Evolutionary conservation across 345 rosid genomes (phyloP).

Genomic region (Brassica juncea): DNA sequence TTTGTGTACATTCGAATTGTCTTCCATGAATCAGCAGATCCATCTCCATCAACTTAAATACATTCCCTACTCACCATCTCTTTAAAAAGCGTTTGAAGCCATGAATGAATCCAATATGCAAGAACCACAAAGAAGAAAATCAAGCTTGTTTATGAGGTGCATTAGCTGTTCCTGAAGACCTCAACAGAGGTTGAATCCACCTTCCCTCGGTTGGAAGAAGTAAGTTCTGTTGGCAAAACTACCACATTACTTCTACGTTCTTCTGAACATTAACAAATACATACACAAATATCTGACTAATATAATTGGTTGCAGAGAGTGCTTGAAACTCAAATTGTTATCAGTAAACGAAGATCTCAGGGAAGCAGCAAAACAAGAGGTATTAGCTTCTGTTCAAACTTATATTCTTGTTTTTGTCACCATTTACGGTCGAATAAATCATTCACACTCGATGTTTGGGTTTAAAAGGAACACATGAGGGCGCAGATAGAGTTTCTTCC

Average conservation of each 20-base stretch:
- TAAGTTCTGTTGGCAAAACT: conserved; percentile 41
- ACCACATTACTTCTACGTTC: neutral
- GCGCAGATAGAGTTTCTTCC: conserved; percentile 56
- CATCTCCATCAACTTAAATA: neutral
- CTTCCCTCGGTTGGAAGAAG: conserved; percentile 77
- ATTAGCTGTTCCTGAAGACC: neutral
- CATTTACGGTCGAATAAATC: neutral
- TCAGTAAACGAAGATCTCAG: conserved; percentile 86
- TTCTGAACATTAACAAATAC: neutral
- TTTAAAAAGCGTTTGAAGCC: neutral
- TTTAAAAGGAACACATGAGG: conserved; percentile 66
- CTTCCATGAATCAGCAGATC: neutral
- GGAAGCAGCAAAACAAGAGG: conserved; percentile 85
- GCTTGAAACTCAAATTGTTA: conserved; percentile 74
- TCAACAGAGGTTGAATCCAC: conserved; percentile 60
- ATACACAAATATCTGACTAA: conserved; percentile 1
- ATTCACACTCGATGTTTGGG: conserved; percentile 2
- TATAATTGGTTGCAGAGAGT: conserved; percentile 50
- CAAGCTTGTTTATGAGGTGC: conserved; percentile 57
- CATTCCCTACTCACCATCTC: neutral
- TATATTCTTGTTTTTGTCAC: neutral
- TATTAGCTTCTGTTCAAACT: conserved; percentile 23
- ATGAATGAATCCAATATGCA: neutral
- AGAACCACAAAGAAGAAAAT: neutral
- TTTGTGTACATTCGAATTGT: neutral